phyloP scores from a whole-genome alignment of 768 basidiomycete species.

The Russula vinacea region DNA sequence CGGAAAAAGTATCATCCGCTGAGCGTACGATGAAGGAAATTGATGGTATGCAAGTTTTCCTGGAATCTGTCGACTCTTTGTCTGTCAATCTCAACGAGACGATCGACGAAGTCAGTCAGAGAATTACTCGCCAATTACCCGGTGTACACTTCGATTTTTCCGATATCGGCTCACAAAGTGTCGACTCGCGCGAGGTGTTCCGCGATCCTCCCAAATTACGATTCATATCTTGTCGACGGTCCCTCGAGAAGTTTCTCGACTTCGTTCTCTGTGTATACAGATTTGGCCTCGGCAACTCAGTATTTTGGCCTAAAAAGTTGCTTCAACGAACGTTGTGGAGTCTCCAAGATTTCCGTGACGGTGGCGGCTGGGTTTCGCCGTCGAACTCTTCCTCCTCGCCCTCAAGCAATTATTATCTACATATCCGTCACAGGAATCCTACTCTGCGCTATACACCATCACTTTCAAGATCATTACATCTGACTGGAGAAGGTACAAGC shows the following conservation, averaged over 20 bases:
- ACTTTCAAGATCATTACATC: slow-evolving; percentile 16
- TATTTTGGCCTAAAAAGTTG: not conserved
- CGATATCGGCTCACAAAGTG: too few relatives aligned
- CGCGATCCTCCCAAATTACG: not conserved
- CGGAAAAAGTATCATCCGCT: too few relatives aligned
- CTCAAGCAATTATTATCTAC: not conserved
- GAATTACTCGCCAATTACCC: not conserved
- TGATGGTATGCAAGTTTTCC: too few relatives aligned
- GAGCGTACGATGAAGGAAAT: too few relatives aligned
- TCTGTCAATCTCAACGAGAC: not conserved
- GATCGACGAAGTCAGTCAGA: not conserved
- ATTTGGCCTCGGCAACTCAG: too few relatives aligned
- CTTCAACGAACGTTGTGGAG: not conserved
- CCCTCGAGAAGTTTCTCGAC: not conserved
- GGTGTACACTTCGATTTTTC: not conserved
- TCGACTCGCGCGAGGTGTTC: too few relatives aligned
- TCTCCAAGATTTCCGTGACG: not conserved
- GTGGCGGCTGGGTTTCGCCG: slow-evolving; percentile 13
- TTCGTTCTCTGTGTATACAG: not conserved
- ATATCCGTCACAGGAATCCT: not conserved
- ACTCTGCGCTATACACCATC: not conserved
- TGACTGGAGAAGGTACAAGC: slow-evolving; percentile 7
- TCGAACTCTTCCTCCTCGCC: slow-evolving; percentile 16
- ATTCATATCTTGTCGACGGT: not conserved
- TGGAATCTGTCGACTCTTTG: not conserved